Evolutionary conservation across 2,329 filamentous ascomycete species (phyloP).

Genomic region (Raffaelea arxii): DNA sequence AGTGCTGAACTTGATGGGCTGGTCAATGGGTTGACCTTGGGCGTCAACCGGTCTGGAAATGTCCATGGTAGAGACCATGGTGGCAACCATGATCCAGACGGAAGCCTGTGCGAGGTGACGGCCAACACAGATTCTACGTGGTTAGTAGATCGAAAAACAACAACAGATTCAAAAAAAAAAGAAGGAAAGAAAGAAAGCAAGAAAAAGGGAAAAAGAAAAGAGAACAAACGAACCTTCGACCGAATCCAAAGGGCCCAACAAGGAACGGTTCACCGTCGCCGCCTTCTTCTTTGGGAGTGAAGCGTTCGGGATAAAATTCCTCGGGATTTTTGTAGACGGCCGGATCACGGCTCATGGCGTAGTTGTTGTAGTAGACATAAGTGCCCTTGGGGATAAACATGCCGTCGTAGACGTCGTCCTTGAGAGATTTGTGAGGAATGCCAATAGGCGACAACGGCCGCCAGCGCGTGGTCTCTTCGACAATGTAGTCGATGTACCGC

Average conservation of each 20-base stretch:
- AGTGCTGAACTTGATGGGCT: constrained; percentile 12
- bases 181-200: too few species aligned
- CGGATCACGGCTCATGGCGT: constrained; percentile 33
- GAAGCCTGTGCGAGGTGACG: constrained; percentile 37
- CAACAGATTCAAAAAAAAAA: too few species aligned
- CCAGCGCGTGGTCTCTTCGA: constrained; percentile 36
- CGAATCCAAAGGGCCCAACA: constrained; percentile 41
- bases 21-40: constrained; percentile 12
- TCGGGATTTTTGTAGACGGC: constrained; percentile 30
- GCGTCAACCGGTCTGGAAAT: constrained; percentile 12
- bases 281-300: too few species aligned
- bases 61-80: constrained; percentile 23
- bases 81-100: constrained; percentile 30
- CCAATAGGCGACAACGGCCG: constrained; percentile 36
- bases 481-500: constrained; percentile 32
- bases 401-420: constrained; percentile 47
- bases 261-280: constrained; percentile 36
- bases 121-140: constrained; percentile 41
- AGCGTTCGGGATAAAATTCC: constrained; percentile 36
- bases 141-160: too few species aligned
- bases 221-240: too few species aligned
- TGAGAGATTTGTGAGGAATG: constrained; percentile 42
- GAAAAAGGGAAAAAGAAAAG: too few species aligned
- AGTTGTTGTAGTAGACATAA: constrained; percentile 31
- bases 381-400: constrained; percentile 48